Evolutionary conservation across 768 basidiomycete species (phyloP).

Genomic region (Lactifluus piperatus): DNA sequence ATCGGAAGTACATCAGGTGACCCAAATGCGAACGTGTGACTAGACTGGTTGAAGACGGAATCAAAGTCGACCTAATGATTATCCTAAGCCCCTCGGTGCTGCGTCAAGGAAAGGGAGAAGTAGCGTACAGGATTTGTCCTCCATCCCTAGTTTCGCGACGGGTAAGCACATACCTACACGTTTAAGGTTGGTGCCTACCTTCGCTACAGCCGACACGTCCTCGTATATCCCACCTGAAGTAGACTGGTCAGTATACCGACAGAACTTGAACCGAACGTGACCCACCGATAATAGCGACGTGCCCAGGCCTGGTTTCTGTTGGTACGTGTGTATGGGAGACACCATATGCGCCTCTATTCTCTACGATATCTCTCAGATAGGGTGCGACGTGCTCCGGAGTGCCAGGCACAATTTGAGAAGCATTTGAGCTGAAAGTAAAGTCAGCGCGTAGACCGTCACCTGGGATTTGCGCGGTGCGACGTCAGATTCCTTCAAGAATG

Average conservation of each 20-base stretch:
- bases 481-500: background rate
- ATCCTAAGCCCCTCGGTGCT: background rate
- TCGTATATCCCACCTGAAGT: conserved; percentile 75
- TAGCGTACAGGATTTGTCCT: conserved; percentile 64
- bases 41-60: conserved; percentile 80
- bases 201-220: conserved; percentile 81
- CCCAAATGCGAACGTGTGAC: conserved; percentile 72
- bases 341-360: conserved; percentile 67
- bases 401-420: conserved; percentile 45
- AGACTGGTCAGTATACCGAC: background rate
- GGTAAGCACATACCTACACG: background rate
- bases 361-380: conserved; percentile 57
- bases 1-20: conserved; percentile 33
- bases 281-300: conserved; percentile 77
- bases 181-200: conserved; percentile 33
- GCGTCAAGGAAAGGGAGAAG: background rate
- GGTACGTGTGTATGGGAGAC: conserved; percentile 82
- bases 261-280: background rate
- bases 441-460: conserved; percentile 84
- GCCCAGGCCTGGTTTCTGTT: conserved; percentile 82
- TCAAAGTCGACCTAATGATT: conserved; percentile 59
- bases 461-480: conserved; percentile 23
- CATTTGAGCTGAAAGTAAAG: conserved; percentile 56
- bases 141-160: conserved; percentile 51
- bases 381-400: conserved; percentile 62